Evolutionary conservation across 352 stramenopile species (phyloP), one percentile per base, ranked within the genome.

Genomic region (Globisporangium solare): DNA sequence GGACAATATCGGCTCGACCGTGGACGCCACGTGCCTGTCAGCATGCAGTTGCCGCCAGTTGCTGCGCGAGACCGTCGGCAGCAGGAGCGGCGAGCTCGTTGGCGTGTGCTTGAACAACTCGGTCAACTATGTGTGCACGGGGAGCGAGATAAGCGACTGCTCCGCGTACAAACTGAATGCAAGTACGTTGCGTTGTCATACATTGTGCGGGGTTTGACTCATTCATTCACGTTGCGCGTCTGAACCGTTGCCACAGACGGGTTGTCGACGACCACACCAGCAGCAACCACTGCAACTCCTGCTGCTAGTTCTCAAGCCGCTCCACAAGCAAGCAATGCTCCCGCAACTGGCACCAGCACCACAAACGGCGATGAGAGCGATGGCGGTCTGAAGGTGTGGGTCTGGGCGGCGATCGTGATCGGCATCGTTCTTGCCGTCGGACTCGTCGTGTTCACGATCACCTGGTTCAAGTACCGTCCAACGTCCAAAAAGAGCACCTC

Each of bases 381-480:
- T 46, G 51, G 24, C 3, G 58, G 59, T 27, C 48, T 78, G 41
- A 51, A 66, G 21, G 51, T 69, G 20, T 79, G 67, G 64, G 57
- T 76, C 22, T 83, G 72, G 61, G 61, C 58, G 8, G 41, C 77
- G 15, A 67, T 84, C 12, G 72, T 56, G 7, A 21, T 81, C 18
- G 57, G 55, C 27, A 64, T 72, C 51, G 65, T 64, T 2, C 43
- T 74, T 17, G 53, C 73, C 3, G 20, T 76, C 5, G 75, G 56
- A 0, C 45, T 71, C 18, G 42, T 74, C 20, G 45, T 74, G 6
- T 83, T 88, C 39, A 24, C 70, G 2, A 47, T 76, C 40, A 81
- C 76, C 45, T 88, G 71, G 71, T 80, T 78, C 45, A 73, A 72
- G 40, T 42, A 86, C 47, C 78, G 73, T 3, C 73, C 75, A 2